Conservation (phyloP, 768 basidiomycete species). For the Thelephora ganbajun region DNA sequence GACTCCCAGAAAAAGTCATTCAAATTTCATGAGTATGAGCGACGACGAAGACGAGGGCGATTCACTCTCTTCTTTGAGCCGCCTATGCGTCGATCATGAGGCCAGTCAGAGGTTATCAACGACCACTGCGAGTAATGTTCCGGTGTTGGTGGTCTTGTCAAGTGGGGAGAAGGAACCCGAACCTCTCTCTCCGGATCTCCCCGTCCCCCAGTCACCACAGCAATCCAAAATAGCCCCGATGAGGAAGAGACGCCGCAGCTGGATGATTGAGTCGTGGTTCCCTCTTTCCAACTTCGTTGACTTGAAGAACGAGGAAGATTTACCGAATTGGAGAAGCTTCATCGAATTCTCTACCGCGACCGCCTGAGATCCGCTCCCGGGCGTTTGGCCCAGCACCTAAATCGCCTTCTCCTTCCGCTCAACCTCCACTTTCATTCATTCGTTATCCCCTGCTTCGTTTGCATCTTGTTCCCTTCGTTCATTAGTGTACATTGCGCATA, state of each 20-base stretch:
- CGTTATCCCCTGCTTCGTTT: no score
- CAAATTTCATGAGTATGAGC: conserved; percentile 55
- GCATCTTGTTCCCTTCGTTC: no score
- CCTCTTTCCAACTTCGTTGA: conserved; percentile 32
- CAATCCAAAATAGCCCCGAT: conserved; percentile 8
- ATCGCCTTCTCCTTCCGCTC: no score
- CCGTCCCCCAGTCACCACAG: background rate
- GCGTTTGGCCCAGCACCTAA: no score
- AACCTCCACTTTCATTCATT: no score
- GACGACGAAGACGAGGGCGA: conserved; percentile 46
- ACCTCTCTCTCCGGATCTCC: conserved; percentile 8
- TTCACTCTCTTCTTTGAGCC: no score
- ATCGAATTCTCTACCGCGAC: conserved; percentile 30
- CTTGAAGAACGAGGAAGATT: conserved; percentile 32
- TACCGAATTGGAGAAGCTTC: conserved; percentile 49
- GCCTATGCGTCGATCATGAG: no score
- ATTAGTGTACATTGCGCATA: no score
- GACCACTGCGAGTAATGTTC: background rate
- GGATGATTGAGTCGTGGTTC: conserved; percentile 38
- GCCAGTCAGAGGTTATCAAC: no score
- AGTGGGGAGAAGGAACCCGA: conserved; percentile 21
- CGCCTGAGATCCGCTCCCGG: no score
- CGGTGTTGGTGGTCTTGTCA: conserved; percentile 7
- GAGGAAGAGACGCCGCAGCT: conserved; percentile 13
- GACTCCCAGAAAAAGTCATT: conserved; percentile 3